Conservation (phyloP, 2,329 filamentous ascomycete species). For the Trichoderma sp. region DNA sequence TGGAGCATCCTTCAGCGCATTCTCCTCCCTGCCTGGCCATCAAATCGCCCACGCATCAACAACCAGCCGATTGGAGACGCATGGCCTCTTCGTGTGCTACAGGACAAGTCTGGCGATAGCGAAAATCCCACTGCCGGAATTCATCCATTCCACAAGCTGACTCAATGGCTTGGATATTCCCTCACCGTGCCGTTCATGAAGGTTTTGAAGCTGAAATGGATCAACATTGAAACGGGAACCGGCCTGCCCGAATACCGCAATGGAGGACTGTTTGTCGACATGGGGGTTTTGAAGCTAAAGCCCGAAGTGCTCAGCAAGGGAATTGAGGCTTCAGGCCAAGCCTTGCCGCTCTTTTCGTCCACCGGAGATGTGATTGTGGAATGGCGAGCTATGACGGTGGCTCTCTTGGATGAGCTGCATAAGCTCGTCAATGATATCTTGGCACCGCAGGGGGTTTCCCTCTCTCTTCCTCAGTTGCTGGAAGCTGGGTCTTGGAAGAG, state of each 20-base stretch:
- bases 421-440: conserved; percentile 40
- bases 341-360: conserved; percentile 51
- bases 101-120: background rate
- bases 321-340: conserved; percentile 40
- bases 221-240: conserved; percentile 56
- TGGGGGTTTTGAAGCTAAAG: conserved; percentile 53
- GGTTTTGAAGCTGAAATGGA: conserved; percentile 51
- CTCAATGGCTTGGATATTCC: conserved; percentile 72
- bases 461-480: conserved; percentile 50
- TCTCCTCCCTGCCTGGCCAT: conserved; percentile 50
- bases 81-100: conserved; percentile 42
- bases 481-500: conserved; percentile 60
- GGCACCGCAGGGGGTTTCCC: conserved; percentile 33
- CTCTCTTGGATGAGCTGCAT: conserved; percentile 52
- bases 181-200: conserved; percentile 64
- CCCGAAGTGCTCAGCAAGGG: conserved; percentile 42
- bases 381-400: conserved; percentile 59
- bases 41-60: conserved; percentile 49
- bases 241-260: conserved; percentile 72
- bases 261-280: conserved; percentile 65
- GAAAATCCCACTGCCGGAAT: conserved; percentile 31
- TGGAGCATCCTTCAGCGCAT: conserved; percentile 45
- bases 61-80: conserved; percentile 49
- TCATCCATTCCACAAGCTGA: conserved; percentile 60
- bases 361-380: conserved; percentile 59